These are phyloP conservation scores for Geoglossum glabrum DNA, from an alignment of 495 filamentous ascomycete species.

Conservation along the genomic window DNA sequence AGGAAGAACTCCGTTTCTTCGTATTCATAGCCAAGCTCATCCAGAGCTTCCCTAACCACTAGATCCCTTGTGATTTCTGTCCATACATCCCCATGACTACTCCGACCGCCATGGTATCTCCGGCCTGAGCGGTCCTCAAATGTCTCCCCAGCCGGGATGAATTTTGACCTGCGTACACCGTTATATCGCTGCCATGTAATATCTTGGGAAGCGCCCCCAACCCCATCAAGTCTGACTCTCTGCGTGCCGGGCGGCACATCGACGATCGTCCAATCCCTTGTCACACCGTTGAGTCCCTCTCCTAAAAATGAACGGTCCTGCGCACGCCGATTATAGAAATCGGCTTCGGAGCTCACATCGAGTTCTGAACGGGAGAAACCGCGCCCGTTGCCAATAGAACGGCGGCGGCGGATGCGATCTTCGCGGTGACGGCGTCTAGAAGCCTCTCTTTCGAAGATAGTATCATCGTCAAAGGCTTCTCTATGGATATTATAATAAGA, in stretches of 20 bases:
- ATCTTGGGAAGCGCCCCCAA: constrained; percentile 43
- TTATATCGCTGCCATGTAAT: constrained; percentile 60
- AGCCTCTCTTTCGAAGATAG: constrained; percentile 36
- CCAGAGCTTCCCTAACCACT: constrained; percentile 72
- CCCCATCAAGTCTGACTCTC: constrained; percentile 53
- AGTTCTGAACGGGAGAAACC: constrained; percentile 1
- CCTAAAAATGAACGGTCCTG: constrained; percentile 38
- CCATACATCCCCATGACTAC: constrained; percentile 50
- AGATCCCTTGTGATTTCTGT: constrained; percentile 94
- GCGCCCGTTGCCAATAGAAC: constrained; percentile 14
- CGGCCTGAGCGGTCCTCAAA: constrained; percentile 21
- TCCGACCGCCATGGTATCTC: constrained; percentile 24
- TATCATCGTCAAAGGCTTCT: constrained; percentile 32
- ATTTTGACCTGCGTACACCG: constrained; percentile 48
- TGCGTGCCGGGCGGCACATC: constrained; percentile 65
- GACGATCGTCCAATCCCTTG: constrained; percentile 53
- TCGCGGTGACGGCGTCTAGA: constrained; percentile 16
- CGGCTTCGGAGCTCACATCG: constrained; percentile 33
- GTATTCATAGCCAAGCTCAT: constrained; percentile 65
- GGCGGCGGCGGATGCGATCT: constrained; percentile 9
- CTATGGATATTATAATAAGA: neutral
- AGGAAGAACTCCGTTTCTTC: constrained; percentile 82
- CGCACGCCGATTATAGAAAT: constrained; percentile 42
- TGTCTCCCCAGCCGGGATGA: constrained; percentile 29
- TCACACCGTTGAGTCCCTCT: constrained; percentile 46